phyloP scores from a whole-genome alignment of 1,139 yeast genomes.

The Blastobotrys apis region DNA sequence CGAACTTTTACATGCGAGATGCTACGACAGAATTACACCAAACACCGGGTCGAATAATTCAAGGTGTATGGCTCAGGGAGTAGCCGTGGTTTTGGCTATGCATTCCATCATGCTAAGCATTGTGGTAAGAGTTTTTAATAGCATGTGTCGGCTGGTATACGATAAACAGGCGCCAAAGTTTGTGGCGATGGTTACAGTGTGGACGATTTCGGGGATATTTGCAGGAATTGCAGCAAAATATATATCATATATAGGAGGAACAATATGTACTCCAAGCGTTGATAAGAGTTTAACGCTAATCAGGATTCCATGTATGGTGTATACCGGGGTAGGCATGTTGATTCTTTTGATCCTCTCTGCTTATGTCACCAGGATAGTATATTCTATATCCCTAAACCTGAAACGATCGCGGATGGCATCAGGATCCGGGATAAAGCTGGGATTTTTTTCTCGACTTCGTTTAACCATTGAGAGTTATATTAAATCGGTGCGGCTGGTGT shows the following conservation, averaged over 20 bases:
- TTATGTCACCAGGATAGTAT: slow-evolving; percentile 15
- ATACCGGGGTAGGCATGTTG: slow-evolving; percentile 15
- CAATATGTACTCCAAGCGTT: slow-evolving; percentile 7
- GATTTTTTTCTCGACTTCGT: not conserved
- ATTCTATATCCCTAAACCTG: slow-evolving; percentile 9
- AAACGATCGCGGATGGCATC: slow-evolving; percentile 6
- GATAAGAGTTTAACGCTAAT: slow-evolving; percentile 1
- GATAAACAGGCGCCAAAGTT: slow-evolving; percentile 15
- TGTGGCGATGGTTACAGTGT: slow-evolving; percentile 11
- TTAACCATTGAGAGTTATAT: slow-evolving; percentile 11
- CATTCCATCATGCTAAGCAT: slow-evolving; percentile 18
- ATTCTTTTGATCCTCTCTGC: slow-evolving; percentile 11
- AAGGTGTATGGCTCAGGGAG: slow-evolving; percentile 20
- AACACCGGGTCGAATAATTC: slow-evolving; percentile 10
- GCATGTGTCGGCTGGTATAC: slow-evolving; percentile 17
- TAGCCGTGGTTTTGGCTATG: slow-evolving; percentile 18
- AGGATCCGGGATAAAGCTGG: not conserved
- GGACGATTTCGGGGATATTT: slow-evolving; percentile 16
- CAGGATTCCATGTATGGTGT: slow-evolving; percentile 9
- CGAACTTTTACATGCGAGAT: too few relatives aligned
- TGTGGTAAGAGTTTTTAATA: slow-evolving; percentile 17
- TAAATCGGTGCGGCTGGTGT: slow-evolving; percentile 17
- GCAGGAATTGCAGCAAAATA: slow-evolving; percentile 17
- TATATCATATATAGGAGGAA: slow-evolving; percentile 11
- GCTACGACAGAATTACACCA: slow-evolving; percentile 14